These are phyloP conservation scores for Xylaria polymorpha DNA, from an alignment of 2,329 filamentous ascomycete genomes.

Conservation along the genomic window DNA sequence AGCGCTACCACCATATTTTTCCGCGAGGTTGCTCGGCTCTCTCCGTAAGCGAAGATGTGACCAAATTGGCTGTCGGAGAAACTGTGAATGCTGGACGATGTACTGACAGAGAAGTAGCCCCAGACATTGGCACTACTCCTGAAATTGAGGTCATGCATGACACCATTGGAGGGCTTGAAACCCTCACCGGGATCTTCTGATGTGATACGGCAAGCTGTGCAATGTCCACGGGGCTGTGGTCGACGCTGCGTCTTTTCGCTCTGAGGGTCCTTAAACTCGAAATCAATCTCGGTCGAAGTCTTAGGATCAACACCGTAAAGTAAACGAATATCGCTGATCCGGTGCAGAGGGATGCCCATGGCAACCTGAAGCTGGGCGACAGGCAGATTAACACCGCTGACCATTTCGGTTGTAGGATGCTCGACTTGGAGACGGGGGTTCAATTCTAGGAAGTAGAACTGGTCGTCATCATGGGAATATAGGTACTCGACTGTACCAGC, in stretches of 20 bases:
- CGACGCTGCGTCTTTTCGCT: constrained; percentile 87
- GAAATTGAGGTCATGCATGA: constrained; percentile 99
- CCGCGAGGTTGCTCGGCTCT: constrained; percentile 93
- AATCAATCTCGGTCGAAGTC: constrained; percentile 88
- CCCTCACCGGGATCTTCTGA: constrained; percentile 98
- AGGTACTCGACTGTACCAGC: constrained; percentile 99
- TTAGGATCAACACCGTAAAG: constrained; percentile 96
- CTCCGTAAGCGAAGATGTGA: constrained; percentile 98
- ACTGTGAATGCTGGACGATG: constrained; percentile 96
- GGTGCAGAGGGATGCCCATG: constrained; percentile 96
- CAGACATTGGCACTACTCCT: constrained; percentile 98
- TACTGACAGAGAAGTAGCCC: constrained; percentile 99
- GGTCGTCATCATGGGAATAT: constrained; percentile 97
- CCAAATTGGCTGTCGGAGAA: constrained; percentile 99
- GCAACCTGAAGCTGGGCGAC: constrained; percentile 98
- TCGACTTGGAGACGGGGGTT: constrained; percentile 99
- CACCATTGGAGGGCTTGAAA: constrained; percentile 99
- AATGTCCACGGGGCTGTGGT: constrained; percentile 94
- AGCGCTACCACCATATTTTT: constrained; percentile 99
- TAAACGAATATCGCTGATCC: constrained; percentile 94
- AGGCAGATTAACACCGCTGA: constrained; percentile 95
- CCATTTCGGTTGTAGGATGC: constrained; percentile 99
- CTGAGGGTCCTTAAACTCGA: constrained; percentile 89
- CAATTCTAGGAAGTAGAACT: constrained; percentile 99
- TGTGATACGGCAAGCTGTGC: constrained; percentile 98